Base-by-base conservation (phyloP, 768 basidiomycete species). In the Tremella fuciformis region DNA sequence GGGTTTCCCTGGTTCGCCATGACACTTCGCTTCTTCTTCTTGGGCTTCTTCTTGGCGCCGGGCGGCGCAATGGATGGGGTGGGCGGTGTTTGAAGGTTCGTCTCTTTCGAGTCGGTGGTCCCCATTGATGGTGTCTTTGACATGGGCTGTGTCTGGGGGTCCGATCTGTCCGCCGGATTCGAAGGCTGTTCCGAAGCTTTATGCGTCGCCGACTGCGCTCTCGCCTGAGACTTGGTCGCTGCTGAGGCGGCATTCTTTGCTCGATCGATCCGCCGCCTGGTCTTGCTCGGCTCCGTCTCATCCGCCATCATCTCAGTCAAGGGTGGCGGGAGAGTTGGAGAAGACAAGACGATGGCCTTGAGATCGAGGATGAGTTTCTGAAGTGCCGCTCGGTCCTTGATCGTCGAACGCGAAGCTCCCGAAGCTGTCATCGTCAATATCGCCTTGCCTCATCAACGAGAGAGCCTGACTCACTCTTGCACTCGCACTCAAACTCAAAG, bases 21-120 rank as follows among this genome's bases (percentile, higher is more conserved):
- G 3, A 87, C 87, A 50, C 87, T 87, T 50, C 91, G 84, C 79
- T 96, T 97, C 85, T 96, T 97, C 84, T 93, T 93, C 83, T 91
- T 92, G 49, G 75, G 67, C 66, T 80, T 79, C 57, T 75, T 74
- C 59, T 70, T 75, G 3, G 51, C 55, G 6, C 40, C 49, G 7
- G 47, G 22, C 1, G 34, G 25, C 2, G 18, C 39, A 7, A 19
- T 42, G 2, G 51, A 52, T 34, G 22, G 22, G 8, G 51, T 52
- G 25, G 51, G 19, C 3, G 26, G 18, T 13, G 51, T 52, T 21
- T 52, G 22, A 11, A 38, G 15, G 9, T 22, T 50, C 49, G 6
- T 21, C 29, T 38, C 39, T 41, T 13, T 56, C 41, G 50, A 54
- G n/a, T 60, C 55, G 26, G 29, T 57, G 1, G 55, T 52, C 21